Conservation (phyloP, 1,284 basidiomycete genomes). For the Taiwanofungus camphoratus region DNA sequence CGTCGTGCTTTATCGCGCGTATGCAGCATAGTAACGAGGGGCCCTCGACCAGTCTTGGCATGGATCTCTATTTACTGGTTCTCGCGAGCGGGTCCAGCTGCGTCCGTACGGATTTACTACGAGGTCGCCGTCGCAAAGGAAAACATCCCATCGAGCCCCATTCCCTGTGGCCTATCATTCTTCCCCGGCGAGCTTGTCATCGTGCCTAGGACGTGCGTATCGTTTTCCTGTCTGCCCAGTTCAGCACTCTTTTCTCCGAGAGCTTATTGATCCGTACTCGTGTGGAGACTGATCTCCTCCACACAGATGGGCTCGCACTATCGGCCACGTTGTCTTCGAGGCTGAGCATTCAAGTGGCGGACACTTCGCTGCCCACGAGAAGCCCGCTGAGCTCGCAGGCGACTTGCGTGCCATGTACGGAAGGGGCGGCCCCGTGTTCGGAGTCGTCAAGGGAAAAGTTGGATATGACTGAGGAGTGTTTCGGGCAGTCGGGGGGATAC, state of each 20-base stretch:
- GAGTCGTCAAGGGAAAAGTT: conserved; percentile 12
- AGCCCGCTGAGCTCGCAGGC: conserved; percentile 20
- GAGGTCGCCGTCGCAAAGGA: conserved; percentile 18
- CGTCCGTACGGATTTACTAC: conserved; percentile 35
- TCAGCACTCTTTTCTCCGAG: background rate
- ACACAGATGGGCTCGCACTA: conserved; percentile 18
- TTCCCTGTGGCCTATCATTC: conserved; percentile 29
- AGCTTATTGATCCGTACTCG: background rate
- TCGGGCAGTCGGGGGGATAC: no score
- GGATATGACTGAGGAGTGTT: conserved; percentile 16
- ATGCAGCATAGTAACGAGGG: background rate
- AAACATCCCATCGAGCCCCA: conserved; percentile 6
- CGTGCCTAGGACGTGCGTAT: conserved; percentile 22
- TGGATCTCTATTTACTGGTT: conserved; percentile 38
- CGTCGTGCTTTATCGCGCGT: no score
- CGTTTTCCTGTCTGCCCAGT: background rate
- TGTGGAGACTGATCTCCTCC: background rate
- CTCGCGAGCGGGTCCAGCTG: conserved; percentile 33
- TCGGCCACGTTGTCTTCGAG: conserved; percentile 25
- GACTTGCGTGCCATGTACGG: conserved; percentile 27
- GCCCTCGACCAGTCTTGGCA: conserved; percentile 27
- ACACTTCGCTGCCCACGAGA: conserved; percentile 29
- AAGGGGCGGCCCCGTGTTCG: conserved; percentile 17
- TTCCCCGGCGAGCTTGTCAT: conserved; percentile 29
- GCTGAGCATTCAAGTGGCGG: conserved; percentile 24